These are phyloP conservation scores for Candida parachauliodes DNA, from an alignment of 805 yeast genomes.

Conservation along the genomic window DNA sequence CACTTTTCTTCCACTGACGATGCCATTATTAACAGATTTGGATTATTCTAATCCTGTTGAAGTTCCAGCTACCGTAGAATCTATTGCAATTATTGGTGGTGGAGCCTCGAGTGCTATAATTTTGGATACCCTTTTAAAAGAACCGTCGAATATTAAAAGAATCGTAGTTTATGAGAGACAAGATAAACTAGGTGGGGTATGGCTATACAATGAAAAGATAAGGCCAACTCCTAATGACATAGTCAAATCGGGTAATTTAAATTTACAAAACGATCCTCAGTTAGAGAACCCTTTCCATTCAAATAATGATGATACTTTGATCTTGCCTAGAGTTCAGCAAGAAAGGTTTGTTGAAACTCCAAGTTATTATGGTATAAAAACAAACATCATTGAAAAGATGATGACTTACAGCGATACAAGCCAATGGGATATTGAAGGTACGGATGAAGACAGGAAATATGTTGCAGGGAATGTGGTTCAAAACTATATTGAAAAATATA, in stretches of 20 bases:
- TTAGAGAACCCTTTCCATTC: slow-evolving; percentile 22
- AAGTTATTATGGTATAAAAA: slow-evolving; percentile 23
- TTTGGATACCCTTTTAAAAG: slow-evolving; percentile 34
- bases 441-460: slow-evolving; percentile 19
- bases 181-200: slow-evolving; percentile 37
- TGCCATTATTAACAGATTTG: slow-evolving; percentile 8
- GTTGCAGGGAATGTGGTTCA: slow-evolving; percentile 25
- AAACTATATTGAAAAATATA: slow-evolving; percentile 26
- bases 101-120: slow-evolving; percentile 47
- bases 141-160: slow-evolving; percentile 21
- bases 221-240: slow-evolving; percentile 18
- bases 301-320: slow-evolving; percentile 2
- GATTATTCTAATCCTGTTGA: slow-evolving; percentile 10
- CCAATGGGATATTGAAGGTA: slow-evolving; percentile 28
- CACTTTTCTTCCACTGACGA: background rate
- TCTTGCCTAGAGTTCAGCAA: slow-evolving; percentile 16
- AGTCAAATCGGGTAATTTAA: slow-evolving; percentile 18
- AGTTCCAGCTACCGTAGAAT: slow-evolving; percentile 14
- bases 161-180: slow-evolving; percentile 41
- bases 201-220: slow-evolving; percentile 31
- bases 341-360: slow-evolving; percentile 31
- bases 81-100: slow-evolving; percentile 45
- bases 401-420: slow-evolving; percentile 45
- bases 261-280: slow-evolving; percentile 25
- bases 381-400: slow-evolving; percentile 42